These are phyloP conservation scores for Linum trigynum DNA, from an alignment of 345 rosid genomes.

Conservation along the genomic window DNA sequence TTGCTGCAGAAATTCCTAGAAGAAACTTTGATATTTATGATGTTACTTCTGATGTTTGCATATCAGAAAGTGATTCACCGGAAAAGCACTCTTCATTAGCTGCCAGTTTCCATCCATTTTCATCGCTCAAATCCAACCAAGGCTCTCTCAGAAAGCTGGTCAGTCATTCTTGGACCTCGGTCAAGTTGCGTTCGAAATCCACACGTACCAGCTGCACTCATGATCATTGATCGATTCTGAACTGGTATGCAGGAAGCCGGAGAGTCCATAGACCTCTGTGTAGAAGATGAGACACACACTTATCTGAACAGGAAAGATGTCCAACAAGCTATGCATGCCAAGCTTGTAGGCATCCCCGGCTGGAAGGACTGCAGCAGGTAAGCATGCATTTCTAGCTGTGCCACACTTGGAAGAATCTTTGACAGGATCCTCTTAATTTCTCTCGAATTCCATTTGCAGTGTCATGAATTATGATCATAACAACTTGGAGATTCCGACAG, in stretches of 20 bases:
- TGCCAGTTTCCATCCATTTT: neutral
- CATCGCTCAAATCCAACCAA: neutral
- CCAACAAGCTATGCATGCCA: slow-evolving; percentile 20
- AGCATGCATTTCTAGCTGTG: neutral
- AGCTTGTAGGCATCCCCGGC: slow-evolving; percentile 14
- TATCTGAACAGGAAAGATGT: slow-evolving; percentile 19
- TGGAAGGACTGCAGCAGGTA: slow-evolving; percentile 19
- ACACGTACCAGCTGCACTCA: neutral
- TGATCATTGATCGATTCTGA: neutral
- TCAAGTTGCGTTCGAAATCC: neutral
- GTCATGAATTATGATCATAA: slow-evolving; percentile 6
- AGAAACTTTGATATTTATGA: neutral
- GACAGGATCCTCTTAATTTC: too few relatives aligned
- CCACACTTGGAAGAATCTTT: too few relatives aligned
- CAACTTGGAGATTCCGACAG: slow-evolving; percentile 15
- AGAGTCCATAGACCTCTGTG: slow-evolving; percentile 14
- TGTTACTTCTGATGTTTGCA: slow-evolving; percentile 13
- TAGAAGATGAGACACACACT: neutral
- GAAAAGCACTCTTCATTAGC: neutral
- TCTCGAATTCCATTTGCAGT: neutral
- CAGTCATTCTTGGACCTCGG: neutral
- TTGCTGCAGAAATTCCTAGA: slow-evolving; percentile 3
- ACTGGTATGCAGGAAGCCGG: neutral
- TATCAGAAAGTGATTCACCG: neutral
- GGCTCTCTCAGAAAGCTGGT: neutral